Base-by-base conservation (phyloP, 129 eudicot genomes). In the Artemisia annua region DNA sequence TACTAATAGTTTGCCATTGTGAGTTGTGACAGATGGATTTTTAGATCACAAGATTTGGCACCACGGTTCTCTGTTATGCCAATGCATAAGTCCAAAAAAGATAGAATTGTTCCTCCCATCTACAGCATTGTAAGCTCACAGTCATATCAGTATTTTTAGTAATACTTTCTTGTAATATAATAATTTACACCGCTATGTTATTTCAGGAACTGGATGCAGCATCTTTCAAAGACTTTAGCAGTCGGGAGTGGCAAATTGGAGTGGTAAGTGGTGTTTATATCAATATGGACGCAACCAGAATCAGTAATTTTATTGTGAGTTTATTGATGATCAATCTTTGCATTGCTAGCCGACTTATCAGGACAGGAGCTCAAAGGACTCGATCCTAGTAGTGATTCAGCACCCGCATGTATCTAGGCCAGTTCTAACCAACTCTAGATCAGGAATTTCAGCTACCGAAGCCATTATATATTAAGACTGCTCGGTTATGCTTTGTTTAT, bases 21-120 rank as follows among this genome's bases (percentile, higher is more conserved):
- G 55, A 52, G n/a, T 48, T 32, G 30, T 76, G 55, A 56, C 88
- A 95, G 99, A 72, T 95, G 99, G 99, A 95, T 87, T 75, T 95
- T 95, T 82, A 85, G 99, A 82, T 86, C 94, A 50, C 96, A 90
- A 65, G 85, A 90, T 54, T 77, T 88, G 73, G 94, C 91, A 48
- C 99, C 96, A 52, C 87, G 85, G 35, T 95, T 95, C 76, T 84
- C 97, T 13, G 89, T 95, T 71, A 86, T 95, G 96, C 97, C 99
- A 9, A 83, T 83, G 48, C 75, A 88, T 73, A 95, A 85, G 82
- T 80, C 76, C 18, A 86, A 79, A 65, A 86, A 73, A 71, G 85
- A 85, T 19, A 74, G 67, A 73, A 32, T 67, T 18, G 76, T 90
- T 70, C 97, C 98, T 84, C 98, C 97, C 13, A 88, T 94, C 28